A percentile compares a stretch with the other conserved stretches of the same genome.
Conservation (phyloP, 495 filamentous ascomycete species). For the Neurospora sublineolata region DNA sequence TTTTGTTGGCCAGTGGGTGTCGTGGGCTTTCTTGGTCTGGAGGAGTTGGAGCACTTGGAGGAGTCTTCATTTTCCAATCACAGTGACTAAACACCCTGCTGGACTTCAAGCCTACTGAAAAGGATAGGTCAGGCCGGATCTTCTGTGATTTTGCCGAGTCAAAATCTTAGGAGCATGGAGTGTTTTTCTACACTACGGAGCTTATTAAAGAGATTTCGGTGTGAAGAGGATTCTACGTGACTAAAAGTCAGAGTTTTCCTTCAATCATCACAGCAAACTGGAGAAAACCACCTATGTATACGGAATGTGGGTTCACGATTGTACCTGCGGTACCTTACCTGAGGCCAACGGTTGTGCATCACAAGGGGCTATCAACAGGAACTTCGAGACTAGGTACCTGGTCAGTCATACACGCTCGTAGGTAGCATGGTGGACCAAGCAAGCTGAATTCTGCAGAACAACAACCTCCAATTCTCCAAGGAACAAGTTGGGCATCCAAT, state of each 20-base stretch:
- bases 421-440: neutral
- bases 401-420: neutral
- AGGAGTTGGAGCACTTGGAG: neutral
- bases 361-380: neutral
- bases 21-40: neutral
- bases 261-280: neutral
- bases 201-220: neutral
- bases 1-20: neutral
- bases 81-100: neutral
- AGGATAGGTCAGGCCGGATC: neutral
- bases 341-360: neutral
- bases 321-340: neutral
- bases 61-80: neutral
- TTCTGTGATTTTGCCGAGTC: neutral
- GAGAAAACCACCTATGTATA: neutral
- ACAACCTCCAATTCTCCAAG: neutral
- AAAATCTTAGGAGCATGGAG: neutral
- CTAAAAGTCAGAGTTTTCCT: neutral
- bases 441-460: neutral
- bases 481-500: neutral
- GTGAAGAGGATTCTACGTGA: neutral
- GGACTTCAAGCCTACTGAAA: neutral
- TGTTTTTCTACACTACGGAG: neutral
- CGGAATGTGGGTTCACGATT: neutral
- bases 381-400: neutral